Conservation (phyloP, 257 asterid species). For the Osmanthus fragrans region DNA sequence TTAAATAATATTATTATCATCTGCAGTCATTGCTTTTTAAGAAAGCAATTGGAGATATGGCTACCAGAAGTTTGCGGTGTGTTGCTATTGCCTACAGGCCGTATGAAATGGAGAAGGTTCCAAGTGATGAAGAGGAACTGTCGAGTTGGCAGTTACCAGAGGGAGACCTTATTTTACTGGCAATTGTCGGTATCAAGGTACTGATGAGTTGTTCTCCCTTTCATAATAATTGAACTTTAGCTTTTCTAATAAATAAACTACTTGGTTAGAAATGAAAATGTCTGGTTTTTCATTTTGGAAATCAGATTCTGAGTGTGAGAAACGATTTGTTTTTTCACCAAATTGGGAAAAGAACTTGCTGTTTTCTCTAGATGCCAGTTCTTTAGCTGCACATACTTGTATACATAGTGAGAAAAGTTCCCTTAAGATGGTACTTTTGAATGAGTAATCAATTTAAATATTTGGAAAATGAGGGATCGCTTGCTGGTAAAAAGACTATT, state of each 20-base stretch:
- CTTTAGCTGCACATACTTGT: not conserved
- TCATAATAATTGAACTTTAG: constrained; percentile 1
- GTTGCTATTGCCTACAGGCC: constrained; percentile 80
- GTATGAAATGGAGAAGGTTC: constrained; percentile 55
- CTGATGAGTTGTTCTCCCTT: constrained; percentile 12
- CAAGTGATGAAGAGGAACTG: constrained; percentile 62
- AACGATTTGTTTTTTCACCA: not conserved
- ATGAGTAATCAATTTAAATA: not conserved
- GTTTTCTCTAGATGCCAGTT: not conserved
- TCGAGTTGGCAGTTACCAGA: constrained; percentile 84
- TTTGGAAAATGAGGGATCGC: not conserved
- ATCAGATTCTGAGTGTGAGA: not conserved
- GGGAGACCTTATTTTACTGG: constrained; percentile 74
- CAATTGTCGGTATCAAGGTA: constrained; percentile 94
- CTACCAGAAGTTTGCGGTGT: constrained; percentile 81
- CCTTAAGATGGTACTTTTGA: not conserved
- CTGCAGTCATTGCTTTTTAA: constrained; percentile 52
- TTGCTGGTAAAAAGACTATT: not conserved
- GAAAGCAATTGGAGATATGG: constrained; percentile 82
- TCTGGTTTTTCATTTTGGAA: not conserved
- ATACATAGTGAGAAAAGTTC: not conserved
- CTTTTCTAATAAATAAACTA: not conserved
- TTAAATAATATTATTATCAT: constrained; percentile 18
- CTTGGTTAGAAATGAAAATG: not conserved
- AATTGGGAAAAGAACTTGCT: not conserved